phyloP scores from a whole-genome alignment of 2,329 filamentous ascomycete genomes.

The Aspergillus versicolor region DNA sequence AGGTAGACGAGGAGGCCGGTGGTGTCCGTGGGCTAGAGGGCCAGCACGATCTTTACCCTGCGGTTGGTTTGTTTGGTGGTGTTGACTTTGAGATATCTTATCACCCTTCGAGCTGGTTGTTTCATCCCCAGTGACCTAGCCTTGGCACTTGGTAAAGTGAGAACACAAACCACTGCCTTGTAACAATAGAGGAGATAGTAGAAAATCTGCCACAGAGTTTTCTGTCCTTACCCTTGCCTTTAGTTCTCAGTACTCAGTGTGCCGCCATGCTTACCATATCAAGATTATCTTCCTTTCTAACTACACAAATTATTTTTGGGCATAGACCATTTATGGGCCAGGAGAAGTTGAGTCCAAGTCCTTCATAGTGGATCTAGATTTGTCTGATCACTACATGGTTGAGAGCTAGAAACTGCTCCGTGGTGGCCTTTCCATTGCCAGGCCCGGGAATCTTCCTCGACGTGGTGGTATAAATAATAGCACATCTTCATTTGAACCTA shows the following conservation, averaged over 20 bases:
- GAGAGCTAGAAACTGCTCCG: too few relatives aligned
- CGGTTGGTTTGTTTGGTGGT: constrained; percentile 61
- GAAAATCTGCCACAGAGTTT: neutral
- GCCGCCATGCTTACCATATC: too few relatives aligned
- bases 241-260: neutral
- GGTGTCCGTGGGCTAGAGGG: constrained; percentile 65
- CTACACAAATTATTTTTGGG: too few relatives aligned
- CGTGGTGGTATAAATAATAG: too few relatives aligned
- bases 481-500: too few relatives aligned
- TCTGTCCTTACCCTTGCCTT: neutral
- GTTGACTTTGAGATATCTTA: constrained; percentile 61
- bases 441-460: too few relatives aligned
- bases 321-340: too few relatives aligned
- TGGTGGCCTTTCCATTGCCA: too few relatives aligned
- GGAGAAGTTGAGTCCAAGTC: too few relatives aligned
- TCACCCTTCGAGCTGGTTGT: constrained; percentile 50
- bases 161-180: neutral
- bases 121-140: constrained; percentile 4
- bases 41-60: constrained; percentile 63
- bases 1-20: constrained; percentile 57
- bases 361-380: too few relatives aligned
- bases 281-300: too few relatives aligned
- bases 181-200: neutral
- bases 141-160: neutral
- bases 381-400: too few relatives aligned